Base-by-base conservation (phyloP, 2,329 filamentous ascomycete genomes). In the Colletotrichum orbiculare region DNA sequence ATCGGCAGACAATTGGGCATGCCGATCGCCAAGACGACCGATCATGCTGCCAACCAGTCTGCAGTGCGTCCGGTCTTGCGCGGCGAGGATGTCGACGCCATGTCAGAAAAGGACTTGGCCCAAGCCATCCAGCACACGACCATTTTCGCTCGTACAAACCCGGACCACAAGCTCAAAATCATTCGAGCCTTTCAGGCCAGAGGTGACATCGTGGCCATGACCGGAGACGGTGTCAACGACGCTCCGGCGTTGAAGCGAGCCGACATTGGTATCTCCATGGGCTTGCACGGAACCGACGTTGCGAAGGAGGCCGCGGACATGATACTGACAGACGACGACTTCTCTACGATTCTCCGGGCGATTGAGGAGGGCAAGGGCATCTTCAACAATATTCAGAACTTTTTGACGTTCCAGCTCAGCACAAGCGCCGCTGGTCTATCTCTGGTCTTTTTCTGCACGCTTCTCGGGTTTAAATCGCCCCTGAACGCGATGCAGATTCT, bases 331-430 rank as follows among this genome's bases (percentile, higher is more conserved):
- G 92, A 96, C 71, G 93, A 96, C 76, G 91, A 96, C 77, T 96
- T 96, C 76, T 92, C 91, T 0, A 96, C 93, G 6, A 99, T 99
- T 68, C 85, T 99, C 10, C 92, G 90, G 65, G 96, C 96, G 37
- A 99, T 99, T 67, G 96, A 99, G 77, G 96, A 99, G 81, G 96
- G 96, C 78, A 99, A 99, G 78, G 96, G 94, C 60, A 99, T 99
- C 71, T 99, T 99, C 80, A 97, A 96, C 85, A 99, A 99, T 77
- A 98, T 99, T 70, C 96, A 99, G 75, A 99, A 99, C 78, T 99
- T 99, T 80, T 86, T 99, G 68, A 98, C 96, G 0, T 99, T 99
- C 79, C 96, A 99, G 81, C 87, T 99, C 63, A 97, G 94, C 78
- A 99, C 96, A 52, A 97, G 94, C 75, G 96, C 96, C 17, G 96